Conservation (phyloP, 768 basidiomycete genomes). For the Tylopilus sp. region DNA sequence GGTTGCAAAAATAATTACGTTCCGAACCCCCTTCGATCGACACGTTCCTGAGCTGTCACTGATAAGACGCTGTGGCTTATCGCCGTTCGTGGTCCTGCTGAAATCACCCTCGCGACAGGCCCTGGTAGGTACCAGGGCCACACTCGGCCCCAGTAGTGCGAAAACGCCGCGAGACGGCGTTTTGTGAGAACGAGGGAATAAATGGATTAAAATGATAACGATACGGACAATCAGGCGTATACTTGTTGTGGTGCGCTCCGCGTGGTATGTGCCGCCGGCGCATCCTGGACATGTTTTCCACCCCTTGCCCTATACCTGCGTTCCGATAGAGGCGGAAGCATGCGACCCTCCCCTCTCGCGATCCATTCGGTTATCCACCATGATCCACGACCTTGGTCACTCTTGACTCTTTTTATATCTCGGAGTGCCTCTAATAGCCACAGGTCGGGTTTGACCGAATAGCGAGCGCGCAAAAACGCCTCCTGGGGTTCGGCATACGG, state of each 20-base stretch:
- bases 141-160: neutral
- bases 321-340: constrained; percentile 15
- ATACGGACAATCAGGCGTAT: constrained; percentile 4
- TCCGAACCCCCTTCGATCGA: neutral
- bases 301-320: constrained; percentile 15
- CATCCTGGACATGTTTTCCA: neutral
- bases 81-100: neutral
- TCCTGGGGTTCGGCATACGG: constrained; percentile 21
- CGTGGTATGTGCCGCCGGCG: neutral
- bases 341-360: constrained; percentile 20
- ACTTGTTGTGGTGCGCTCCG: neutral
- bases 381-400: constrained; percentile 25
- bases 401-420: constrained; percentile 35
- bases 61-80: neutral
- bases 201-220: neutral
- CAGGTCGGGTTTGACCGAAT: constrained; percentile 32
- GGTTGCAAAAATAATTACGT: neutral
- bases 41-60: neutral
- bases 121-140: too few relatives aligned
- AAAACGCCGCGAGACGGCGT: neutral
- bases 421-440: constrained; percentile 38
- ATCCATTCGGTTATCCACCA: constrained; percentile 29
- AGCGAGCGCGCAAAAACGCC: constrained; percentile 18
- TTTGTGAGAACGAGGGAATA: neutral
- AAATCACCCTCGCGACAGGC: too few relatives aligned